Conservation (phyloP, 2,329 filamentous ascomycete genomes). For the Neonectria coccinea region DNA sequence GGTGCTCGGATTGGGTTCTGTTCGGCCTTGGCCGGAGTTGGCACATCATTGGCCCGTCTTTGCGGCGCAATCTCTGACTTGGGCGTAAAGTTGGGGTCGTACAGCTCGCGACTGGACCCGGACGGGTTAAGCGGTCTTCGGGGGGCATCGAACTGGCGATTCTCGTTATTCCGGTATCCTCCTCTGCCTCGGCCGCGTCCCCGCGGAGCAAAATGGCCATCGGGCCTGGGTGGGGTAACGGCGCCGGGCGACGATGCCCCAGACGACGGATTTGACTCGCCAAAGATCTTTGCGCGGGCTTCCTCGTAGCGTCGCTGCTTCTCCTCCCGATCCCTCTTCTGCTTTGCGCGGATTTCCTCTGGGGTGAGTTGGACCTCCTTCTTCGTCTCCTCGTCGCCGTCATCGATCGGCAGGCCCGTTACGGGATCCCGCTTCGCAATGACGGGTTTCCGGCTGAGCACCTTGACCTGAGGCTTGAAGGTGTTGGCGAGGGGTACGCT, state of each 20-base stretch:
- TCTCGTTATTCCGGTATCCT: slow-evolving; percentile 46
- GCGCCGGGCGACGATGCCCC: slow-evolving; percentile 72
- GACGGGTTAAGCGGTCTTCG: slow-evolving; percentile 44
- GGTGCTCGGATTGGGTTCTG: slow-evolving; percentile 79
- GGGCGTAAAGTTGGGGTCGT: slow-evolving; percentile 78
- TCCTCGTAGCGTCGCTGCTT: slow-evolving; percentile 93
- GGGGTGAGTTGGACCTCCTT: slow-evolving; percentile 74
- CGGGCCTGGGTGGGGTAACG: slow-evolving; percentile 65
- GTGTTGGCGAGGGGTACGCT: slow-evolving; percentile 70
- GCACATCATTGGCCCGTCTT: slow-evolving; percentile 56
- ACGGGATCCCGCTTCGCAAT: slow-evolving; percentile 69
- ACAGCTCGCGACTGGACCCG: slow-evolving; percentile 71
- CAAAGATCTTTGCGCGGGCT: slow-evolving; percentile 87
- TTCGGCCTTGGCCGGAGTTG: slow-evolving; percentile 54
- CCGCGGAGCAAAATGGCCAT: slow-evolving; percentile 53
- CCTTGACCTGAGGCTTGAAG: slow-evolving; percentile 85
- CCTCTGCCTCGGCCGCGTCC: slow-evolving; percentile 61
- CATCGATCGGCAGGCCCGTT: slow-evolving; percentile 59
- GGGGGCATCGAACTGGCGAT: slow-evolving; percentile 47
- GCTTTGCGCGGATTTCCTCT: slow-evolving; percentile 82
- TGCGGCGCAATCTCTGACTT: slow-evolving; percentile 68
- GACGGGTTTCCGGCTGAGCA: slow-evolving; percentile 85
- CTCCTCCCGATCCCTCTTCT: slow-evolving; percentile 84
- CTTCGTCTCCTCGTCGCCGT: slow-evolving; percentile 71
- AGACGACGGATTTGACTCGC: slow-evolving; percentile 66